Percentiles rank a stretch among this genome's conserved stretches.
These are phyloP conservation scores for Apophysomyces elegans DNA, from an alignment of 371 early-diverging fungal genomes.

Conservation along the genomic window DNA sequence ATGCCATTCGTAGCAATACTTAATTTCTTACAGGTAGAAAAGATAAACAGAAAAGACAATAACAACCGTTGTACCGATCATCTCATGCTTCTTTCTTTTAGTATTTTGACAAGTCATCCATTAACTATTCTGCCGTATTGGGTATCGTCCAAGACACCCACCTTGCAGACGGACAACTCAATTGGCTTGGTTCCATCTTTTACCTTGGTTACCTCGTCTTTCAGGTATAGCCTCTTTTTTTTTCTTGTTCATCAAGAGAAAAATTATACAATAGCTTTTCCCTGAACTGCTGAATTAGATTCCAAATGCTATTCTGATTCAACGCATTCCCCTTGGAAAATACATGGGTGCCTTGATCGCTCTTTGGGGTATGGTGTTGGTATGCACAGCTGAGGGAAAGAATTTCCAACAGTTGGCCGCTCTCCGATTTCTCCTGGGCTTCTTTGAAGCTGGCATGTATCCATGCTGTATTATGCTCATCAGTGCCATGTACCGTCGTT, in stretches of 20 bases:
- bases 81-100: constrained; percentile 12
- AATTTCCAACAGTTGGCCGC: constrained; percentile 36
- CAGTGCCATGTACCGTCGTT: constrained; percentile 30
- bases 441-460: constrained; percentile 38
- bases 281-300: constrained; percentile 13
- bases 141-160: constrained; percentile 25
- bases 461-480: constrained; percentile 33
- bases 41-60: not conserved
- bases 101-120: constrained; percentile 39
- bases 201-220: constrained; percentile 38
- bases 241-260: not conserved
- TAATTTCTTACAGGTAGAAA: constrained; percentile 36
- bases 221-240: constrained; percentile 23
- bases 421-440: constrained; percentile 33
- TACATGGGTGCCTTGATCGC: constrained; percentile 30
- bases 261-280: not conserved
- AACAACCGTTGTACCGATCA: too few species aligned
- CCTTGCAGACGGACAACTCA: constrained; percentile 21
- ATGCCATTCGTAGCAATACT: constrained; percentile 38
- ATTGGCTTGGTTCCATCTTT: constrained; percentile 38
- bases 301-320: constrained; percentile 35
- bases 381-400: constrained; percentile 24
- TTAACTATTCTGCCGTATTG: constrained; percentile 31
- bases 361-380: constrained; percentile 34
- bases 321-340: constrained; percentile 28